A percentile compares a stretch with the other conserved stretches of the same genome.
These are phyloP conservation scores for Aspergillus ustus DNA, from an alignment of 2,329 filamentous ascomycete species.

Conservation along the genomic window DNA sequence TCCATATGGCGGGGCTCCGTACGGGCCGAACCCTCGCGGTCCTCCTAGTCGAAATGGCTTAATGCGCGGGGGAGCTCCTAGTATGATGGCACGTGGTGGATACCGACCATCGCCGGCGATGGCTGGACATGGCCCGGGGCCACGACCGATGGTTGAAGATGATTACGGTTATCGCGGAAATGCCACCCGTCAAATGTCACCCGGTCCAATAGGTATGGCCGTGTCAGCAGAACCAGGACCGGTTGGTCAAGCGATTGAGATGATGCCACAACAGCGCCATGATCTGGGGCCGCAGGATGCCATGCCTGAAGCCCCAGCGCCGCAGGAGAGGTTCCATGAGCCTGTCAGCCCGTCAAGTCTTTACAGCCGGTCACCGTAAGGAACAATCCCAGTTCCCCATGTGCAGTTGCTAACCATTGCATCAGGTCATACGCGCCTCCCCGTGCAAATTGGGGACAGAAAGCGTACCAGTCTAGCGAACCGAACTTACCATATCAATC, in stretches of 20 bases:
- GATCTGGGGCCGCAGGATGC: conserved; percentile 42
- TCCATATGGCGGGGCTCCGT: conserved; percentile 36
- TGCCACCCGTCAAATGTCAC: conserved; percentile 38
- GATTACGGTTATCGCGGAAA: conserved; percentile 31
- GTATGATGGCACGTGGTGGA: conserved; percentile 49
- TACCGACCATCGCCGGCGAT: conserved; percentile 51
- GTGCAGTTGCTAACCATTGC: neutral
- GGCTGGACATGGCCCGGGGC: conserved; percentile 55
- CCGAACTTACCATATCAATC: conserved; percentile 26
- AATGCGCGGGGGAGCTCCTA: conserved; percentile 40
- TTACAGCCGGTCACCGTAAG: conserved; percentile 77
- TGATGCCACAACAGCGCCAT: conserved; percentile 70
- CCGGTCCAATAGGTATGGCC: conserved; percentile 40
- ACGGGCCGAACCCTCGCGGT: conserved; percentile 30
- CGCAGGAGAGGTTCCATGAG: conserved; percentile 33
- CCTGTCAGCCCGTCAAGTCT: conserved; percentile 68
- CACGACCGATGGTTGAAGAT: conserved; percentile 30
- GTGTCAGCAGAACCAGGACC: conserved; percentile 42
- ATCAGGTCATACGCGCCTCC: conserved; percentile 49
- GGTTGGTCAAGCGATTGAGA: conserved; percentile 74
- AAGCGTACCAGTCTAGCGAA: conserved; percentile 21
- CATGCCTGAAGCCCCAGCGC: conserved; percentile 24
- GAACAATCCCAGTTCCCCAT: conserved; percentile 13
- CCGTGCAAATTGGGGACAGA: conserved; percentile 47
- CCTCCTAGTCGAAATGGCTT: conserved; percentile 48